A percentile compares a stretch with the other conserved stretches of the same genome.
phyloP scores from a whole-genome alignment of 768 basidiomycete genomes.

The Suillus luteus region DNA sequence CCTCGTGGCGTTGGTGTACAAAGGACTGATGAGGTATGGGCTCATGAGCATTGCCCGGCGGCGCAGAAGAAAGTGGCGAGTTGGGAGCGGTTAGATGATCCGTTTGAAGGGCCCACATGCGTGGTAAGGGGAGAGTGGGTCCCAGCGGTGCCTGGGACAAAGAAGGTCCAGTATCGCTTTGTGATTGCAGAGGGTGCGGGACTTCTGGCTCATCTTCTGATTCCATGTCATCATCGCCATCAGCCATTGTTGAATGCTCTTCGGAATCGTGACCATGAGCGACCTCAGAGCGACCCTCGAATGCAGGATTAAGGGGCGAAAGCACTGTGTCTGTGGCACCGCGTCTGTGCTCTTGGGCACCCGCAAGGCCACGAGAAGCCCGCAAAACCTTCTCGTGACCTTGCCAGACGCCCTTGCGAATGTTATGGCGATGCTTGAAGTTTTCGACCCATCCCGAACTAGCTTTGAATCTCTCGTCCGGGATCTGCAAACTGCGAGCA shows the following conservation, averaged over 20 bases:
- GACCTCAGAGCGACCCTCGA: slow-evolving; percentile 35
- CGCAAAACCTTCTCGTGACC: slow-evolving; percentile 40
- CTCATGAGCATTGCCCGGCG: slow-evolving; percentile 29
- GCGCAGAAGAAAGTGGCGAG: slow-evolving; percentile 35
- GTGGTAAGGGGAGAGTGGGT: slow-evolving; percentile 34
- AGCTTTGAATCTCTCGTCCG: slow-evolving; percentile 84
- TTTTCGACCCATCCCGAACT: slow-evolving; percentile 91
- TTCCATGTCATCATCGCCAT: slow-evolving; percentile 38
- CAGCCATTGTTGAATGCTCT: slow-evolving; percentile 28
- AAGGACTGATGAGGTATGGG: slow-evolving; percentile 34
- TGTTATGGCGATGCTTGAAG: slow-evolving; percentile 82
- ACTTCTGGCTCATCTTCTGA: slow-evolving; percentile 37
- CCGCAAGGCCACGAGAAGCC: slow-evolving; percentile 29
- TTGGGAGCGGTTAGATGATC: slow-evolving; percentile 29
- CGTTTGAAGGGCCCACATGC: slow-evolving; percentile 36
- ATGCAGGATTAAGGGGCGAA: slow-evolving; percentile 44
- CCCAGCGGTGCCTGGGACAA: slow-evolving; percentile 29
- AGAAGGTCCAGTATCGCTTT: slow-evolving; percentile 30
- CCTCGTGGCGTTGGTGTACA: slow-evolving; percentile 23
- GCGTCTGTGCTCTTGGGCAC: slow-evolving; percentile 39
- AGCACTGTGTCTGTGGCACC: slow-evolving; percentile 35
- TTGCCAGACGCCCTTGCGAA: slow-evolving; percentile 64
- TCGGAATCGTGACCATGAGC: slow-evolving; percentile 25
- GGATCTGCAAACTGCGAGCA: slow-evolving; percentile 55
- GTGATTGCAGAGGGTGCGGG: slow-evolving; percentile 28